These are phyloP conservation scores for Zostera marina DNA, from an alignment of 116 monocot genomes.

Conservation along the genomic window DNA sequence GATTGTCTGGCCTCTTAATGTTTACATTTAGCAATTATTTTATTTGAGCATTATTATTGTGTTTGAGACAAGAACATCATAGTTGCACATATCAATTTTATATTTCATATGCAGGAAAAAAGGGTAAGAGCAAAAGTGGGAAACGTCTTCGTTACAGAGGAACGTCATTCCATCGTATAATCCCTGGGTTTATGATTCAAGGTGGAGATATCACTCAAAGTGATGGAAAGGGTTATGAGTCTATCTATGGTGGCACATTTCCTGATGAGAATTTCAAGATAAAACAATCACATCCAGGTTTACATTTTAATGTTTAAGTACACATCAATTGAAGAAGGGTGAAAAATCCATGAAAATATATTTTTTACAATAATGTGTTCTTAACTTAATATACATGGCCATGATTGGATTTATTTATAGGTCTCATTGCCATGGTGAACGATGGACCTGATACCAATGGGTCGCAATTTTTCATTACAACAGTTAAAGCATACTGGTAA, in stretches of 20 bases:
- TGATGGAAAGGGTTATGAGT: conserved; percentile 68
- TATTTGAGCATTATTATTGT: background rate
- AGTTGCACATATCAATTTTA: background rate
- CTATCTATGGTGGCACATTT: conserved; percentile 79
- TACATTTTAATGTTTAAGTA: background rate
- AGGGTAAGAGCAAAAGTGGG: conserved; percentile 41
- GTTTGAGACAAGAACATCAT: background rate
- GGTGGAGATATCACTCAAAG: conserved; percentile 68
- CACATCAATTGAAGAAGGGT: too few relatives aligned
- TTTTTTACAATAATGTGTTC: too few relatives aligned
- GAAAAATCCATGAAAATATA: too few relatives aligned
- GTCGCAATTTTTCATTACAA: conserved; percentile 92
- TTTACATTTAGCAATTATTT: background rate
- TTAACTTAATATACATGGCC: background rate
- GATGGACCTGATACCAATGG: conserved; percentile 77
- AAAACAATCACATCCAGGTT: conserved; percentile 90
- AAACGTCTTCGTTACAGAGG: conserved; percentile 72
- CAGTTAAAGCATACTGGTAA: conserved; percentile 80
- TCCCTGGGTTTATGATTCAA: conserved; percentile 95
- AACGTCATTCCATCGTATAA: conserved; percentile 72
- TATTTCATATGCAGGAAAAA: conserved; percentile 38
- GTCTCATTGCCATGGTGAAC: conserved; percentile 82
- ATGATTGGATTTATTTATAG: conserved; percentile 14
- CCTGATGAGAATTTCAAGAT: conserved; percentile 86
- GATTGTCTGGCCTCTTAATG: background rate